These are phyloP conservation scores for Craterostigma plantagineum DNA, from an alignment of 257 asterid species.

Conservation along the genomic window DNA sequence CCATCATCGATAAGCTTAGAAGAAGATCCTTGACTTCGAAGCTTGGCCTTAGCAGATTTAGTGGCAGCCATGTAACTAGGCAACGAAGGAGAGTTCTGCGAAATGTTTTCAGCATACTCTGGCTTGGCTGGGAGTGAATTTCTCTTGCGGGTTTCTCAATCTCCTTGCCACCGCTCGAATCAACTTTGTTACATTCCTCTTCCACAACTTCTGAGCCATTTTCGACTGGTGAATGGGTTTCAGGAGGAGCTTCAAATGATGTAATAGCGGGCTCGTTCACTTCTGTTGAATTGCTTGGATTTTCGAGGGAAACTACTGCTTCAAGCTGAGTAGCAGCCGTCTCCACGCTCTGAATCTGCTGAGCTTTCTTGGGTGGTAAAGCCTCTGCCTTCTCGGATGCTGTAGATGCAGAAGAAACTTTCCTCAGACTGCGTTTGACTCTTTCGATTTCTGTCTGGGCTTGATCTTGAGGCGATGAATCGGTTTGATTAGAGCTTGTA, in stretches of 20 bases:
- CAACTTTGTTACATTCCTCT: constrained; percentile 18
- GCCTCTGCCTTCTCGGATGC: constrained; percentile 31
- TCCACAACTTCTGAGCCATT: constrained; percentile 23
- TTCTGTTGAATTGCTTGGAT: constrained; percentile 12
- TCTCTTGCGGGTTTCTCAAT: constrained; percentile 42
- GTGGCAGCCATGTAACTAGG: constrained; percentile 97
- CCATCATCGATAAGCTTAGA: constrained; percentile 31
- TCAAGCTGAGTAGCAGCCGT: no score
- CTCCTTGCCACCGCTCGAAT: constrained; percentile 24
- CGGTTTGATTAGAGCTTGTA: constrained; percentile 25
- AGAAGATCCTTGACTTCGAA: constrained; percentile 53
- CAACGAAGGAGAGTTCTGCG: constrained; percentile 54
- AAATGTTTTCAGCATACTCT: constrained; percentile 49
- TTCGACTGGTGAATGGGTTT: no score
- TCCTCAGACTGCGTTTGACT: constrained; percentile 49
- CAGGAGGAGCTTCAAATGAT: constrained; percentile 2
- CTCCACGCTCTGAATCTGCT: constrained; percentile 4
- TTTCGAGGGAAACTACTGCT: constrained; percentile 1
- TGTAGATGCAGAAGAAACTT: constrained; percentile 26
- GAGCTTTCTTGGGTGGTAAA: constrained; percentile 36
- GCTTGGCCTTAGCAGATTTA: constrained; percentile 89
- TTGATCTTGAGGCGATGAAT: constrained; percentile 31
- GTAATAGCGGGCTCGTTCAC: constrained; percentile 26
- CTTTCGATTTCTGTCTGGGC: constrained; percentile 56
- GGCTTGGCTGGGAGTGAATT: constrained; percentile 62